Evolutionary conservation across 2,329 filamentous ascomycete species (phyloP), one percentile per base, ranked within the genome.

Genomic region (Fusarium sororula): DNA sequence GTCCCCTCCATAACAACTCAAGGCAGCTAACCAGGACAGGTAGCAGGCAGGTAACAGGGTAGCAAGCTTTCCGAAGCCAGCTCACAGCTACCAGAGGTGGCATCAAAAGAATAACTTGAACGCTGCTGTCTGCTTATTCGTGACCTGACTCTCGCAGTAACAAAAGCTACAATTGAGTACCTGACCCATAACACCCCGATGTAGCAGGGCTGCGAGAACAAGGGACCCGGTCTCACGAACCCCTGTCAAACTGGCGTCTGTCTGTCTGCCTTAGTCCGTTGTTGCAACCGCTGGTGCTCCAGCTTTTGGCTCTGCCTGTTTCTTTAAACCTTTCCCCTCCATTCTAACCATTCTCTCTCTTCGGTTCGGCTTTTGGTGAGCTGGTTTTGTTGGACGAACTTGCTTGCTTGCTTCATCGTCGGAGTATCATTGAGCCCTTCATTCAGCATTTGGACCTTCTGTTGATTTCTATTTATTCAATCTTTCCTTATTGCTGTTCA

Each of bases 311-410:
- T 75, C 57, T 69, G 62, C 54, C 75, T 74, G 56, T 56, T 75
- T 77, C 81, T 80, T 79, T 80, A 79, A 80, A 78, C 77, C 78
- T 75, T 74, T 75, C 76, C 75, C 79, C 80, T 78, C 80, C 79
- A 77, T 75, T 73, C 69, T 72, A 50, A 32, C 54, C 71, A 63
- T 63, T 61, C 72, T 72, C 58, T 74, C 54, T 74, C 63, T 68
- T 63, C 54, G 51, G 48, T 73, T 68, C 59, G 67, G 68, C 58
- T 63, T 75, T 45, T 70, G 72, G 66, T 61, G 69, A 75, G 59
- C 72, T 75, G 73, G 51, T 72, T 51, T 67, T 61, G 47, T 72
- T 65, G 50, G 56, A 72, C 57, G 51, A 68, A 53, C 32, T 41
- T 55, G 37, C 51, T 48, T 54, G 32, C 70, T 73, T 70, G 30